phyloP scores from a whole-genome alignment of 306 rosid genomes.

The Sicyos edulis region DNA sequence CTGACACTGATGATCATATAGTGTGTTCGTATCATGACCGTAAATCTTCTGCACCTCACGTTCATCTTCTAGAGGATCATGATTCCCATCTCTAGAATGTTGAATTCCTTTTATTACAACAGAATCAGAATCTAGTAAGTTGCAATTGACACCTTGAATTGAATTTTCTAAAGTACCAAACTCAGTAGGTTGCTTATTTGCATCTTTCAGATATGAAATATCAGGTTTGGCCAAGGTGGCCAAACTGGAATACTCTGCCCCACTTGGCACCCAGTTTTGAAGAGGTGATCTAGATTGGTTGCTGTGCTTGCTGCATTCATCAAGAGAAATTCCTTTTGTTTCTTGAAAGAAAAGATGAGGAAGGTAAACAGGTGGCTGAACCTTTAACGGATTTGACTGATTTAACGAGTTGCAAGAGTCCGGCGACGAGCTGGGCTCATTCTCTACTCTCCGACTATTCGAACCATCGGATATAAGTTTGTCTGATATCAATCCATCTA shows the following conservation, averaged over 20 bases:
- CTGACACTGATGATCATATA: slow-evolving; percentile 24
- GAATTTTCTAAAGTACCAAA: slow-evolving; percentile 26
- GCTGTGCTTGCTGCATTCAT: slow-evolving; percentile 37
- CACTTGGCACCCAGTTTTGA: slow-evolving; percentile 73
- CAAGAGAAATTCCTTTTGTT: slow-evolving; percentile 37
- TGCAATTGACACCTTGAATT: slow-evolving; percentile 28
- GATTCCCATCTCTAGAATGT: slow-evolving; percentile 15
- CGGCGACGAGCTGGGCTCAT: slow-evolving; percentile 31
- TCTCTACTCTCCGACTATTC: slow-evolving; percentile 29
- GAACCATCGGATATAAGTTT: slow-evolving; percentile 23
- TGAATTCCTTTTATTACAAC: slow-evolving; percentile 22
- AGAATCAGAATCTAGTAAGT: slow-evolving; percentile 33
- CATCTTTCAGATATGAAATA: slow-evolving; percentile 35
- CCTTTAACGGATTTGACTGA: slow-evolving; percentile 34
- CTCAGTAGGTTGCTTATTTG: slow-evolving; percentile 31
- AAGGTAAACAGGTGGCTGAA: slow-evolving; percentile 30
- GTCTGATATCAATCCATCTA: slow-evolving; percentile 30
- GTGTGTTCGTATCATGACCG: slow-evolving; percentile 22
- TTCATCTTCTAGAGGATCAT: slow-evolving; percentile 26
- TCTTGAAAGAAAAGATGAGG: slow-evolving; percentile 39
- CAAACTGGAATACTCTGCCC: slow-evolving; percentile 37
- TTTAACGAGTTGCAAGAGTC: slow-evolving; percentile 22
- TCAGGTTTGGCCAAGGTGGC: slow-evolving; percentile 32
- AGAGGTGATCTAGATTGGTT: slow-evolving; percentile 37
- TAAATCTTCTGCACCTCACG: slow-evolving; percentile 24